Evolutionary conservation across 768 basidiomycete species (phyloP).

Genomic region (Chalciporus chontae): DNA sequence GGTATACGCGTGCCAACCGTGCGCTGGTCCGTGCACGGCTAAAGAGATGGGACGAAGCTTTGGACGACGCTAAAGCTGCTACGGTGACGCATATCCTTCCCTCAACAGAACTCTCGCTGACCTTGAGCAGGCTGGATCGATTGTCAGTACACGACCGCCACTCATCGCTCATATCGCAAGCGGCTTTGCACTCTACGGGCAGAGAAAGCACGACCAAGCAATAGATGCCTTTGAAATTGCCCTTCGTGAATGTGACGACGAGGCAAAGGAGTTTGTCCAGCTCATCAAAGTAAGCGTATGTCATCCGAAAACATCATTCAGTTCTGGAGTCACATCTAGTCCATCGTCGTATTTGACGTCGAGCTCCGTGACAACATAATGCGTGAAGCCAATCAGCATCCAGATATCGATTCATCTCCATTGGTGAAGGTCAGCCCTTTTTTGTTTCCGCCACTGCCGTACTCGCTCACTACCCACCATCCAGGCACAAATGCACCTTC

Average conservation of each 20-base stretch:
- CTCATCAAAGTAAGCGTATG: slow-evolving; percentile 6
- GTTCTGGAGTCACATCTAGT: not conserved
- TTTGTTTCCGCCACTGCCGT: not conserved
- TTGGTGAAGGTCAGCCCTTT: no score
- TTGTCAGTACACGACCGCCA: not conserved
- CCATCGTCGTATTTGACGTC: not conserved
- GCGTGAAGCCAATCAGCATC: no score
- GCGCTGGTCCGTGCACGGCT: slow-evolving; percentile 11
- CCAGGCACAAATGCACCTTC: slow-evolving; percentile 1
- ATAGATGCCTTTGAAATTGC: not conserved
- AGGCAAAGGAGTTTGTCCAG: slow-evolving; percentile 1
- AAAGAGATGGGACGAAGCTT: slow-evolving; percentile 2
- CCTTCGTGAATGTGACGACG: not conserved
- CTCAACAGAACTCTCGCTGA: not conserved
- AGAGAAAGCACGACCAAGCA: not conserved
- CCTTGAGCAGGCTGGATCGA: not conserved
- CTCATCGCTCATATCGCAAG: slow-evolving; percentile 4
- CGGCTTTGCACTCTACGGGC: not conserved
- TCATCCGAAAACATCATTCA: not conserved
- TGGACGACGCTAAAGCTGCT: not conserved
- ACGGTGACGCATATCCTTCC: slow-evolving; percentile 1
- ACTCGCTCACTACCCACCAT: not conserved
- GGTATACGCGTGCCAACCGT: slow-evolving; percentile 14
- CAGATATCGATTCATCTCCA: no score
- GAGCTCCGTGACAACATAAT: not conserved